Evolutionary conservation across 306 rosid genomes (phyloP).

Genomic region (Delonix regia): DNA sequence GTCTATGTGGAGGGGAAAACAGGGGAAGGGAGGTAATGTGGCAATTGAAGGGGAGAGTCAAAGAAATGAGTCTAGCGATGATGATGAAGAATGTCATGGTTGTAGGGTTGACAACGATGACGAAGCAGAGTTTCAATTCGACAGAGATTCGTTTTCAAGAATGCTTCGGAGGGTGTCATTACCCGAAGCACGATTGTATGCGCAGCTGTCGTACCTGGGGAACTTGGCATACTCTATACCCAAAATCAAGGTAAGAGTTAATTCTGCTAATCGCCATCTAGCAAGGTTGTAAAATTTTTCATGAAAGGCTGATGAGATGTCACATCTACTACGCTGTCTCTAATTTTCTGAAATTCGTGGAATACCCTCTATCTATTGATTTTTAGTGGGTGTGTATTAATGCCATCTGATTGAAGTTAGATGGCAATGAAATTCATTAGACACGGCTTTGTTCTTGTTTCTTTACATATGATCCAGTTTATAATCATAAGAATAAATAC

Average conservation of each 20-base stretch:
- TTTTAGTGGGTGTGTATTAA: no score
- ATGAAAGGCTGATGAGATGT: neutral
- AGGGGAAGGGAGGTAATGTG: neutral
- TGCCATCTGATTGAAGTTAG: no score
- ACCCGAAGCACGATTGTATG: slow-evolving; percentile 63
- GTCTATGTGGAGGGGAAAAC: slow-evolving; percentile 50
- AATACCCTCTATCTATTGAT: neutral
- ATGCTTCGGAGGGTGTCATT: slow-evolving; percentile 74
- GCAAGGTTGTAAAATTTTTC: neutral
- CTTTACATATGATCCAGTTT: no score
- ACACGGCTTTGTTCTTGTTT: no score
- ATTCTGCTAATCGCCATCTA: neutral
- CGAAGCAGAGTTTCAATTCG: slow-evolving; percentile 46
- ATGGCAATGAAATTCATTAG: no score
- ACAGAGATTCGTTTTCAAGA: slow-evolving; percentile 62
- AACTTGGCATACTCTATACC: slow-evolving; percentile 67
- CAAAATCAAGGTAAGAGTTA: slow-evolving; percentile 56
- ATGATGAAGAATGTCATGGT: slow-evolving; percentile 33
- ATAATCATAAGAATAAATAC: no score
- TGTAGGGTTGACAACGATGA: slow-evolving; percentile 48
- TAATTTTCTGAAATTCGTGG: no score
- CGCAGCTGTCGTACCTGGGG: slow-evolving; percentile 69
- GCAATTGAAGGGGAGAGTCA: neutral
- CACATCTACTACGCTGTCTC: no score
- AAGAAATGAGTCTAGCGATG: neutral